Evolutionary conservation across 1,284 basidiomycete genomes (phyloP).

Genomic region (Trichosporon sp.): DNA sequence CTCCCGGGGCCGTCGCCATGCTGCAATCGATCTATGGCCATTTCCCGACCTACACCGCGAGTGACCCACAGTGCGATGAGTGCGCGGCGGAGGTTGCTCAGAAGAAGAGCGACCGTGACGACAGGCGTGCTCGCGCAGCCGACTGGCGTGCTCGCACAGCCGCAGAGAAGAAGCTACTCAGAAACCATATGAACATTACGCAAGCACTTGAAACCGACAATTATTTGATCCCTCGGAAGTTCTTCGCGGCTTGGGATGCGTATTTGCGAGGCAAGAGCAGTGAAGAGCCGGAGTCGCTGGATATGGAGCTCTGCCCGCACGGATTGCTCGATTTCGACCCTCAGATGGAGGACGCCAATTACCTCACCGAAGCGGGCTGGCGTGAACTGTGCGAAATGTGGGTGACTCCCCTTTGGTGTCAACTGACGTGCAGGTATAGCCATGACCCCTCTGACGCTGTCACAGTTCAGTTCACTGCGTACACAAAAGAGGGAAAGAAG

Average conservation of each 20-base stretch:
- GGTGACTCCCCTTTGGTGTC: slow-evolving; percentile 3
- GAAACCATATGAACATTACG: slow-evolving; percentile 1
- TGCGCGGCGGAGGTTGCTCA: slow-evolving; percentile 11
- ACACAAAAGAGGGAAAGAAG: slow-evolving; percentile 1
- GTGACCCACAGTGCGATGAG: slow-evolving; percentile 12
- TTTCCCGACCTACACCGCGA: slow-evolving; percentile 18
- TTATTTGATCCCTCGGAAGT: slow-evolving; percentile 26
- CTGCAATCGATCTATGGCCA: slow-evolving; percentile 31
- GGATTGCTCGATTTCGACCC: slow-evolving; percentile 36
- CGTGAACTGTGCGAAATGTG: slow-evolving; percentile 20
- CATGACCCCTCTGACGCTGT: slow-evolving; percentile 16
- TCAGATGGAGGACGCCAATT: slow-evolving; percentile 17
- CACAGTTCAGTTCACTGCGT: slow-evolving; percentile 14
- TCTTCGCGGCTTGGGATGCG: slow-evolving; percentile 21
- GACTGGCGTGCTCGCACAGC: too few species aligned
- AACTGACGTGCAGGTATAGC: slow-evolving; percentile 18
- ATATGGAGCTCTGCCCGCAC: slow-evolving; percentile 32
- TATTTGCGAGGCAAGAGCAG: slow-evolving; percentile 11
- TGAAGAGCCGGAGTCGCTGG: slow-evolving; percentile 11
- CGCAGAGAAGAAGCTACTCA: slow-evolving; percentile 8
- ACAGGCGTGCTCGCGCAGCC: not conserved
- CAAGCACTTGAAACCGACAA: slow-evolving; percentile 20
- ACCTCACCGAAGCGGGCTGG: slow-evolving; percentile 27
- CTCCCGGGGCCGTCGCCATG: slow-evolving; percentile 16
- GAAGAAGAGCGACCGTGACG: not conserved